Conservation (phyloP, 1,284 basidiomycete genomes). For the Cryptococcus maquisensis region DNA sequence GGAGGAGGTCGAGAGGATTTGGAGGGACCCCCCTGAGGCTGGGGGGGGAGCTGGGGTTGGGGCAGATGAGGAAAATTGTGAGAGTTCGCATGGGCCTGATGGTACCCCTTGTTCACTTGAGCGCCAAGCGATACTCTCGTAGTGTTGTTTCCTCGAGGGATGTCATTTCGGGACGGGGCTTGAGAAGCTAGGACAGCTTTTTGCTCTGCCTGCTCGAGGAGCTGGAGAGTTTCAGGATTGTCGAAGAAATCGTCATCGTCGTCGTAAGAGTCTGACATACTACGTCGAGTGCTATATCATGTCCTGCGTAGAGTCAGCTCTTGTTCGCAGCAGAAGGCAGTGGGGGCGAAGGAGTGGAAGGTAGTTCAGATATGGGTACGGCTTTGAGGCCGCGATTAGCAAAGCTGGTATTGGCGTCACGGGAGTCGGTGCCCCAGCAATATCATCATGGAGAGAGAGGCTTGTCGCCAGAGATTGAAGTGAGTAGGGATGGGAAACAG, state of each 20-base stretch:
- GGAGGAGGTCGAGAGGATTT: too few species aligned
- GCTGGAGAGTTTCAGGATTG: conserved; percentile 27
- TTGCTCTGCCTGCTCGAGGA: conserved; percentile 29
- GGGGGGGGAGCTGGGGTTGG: too few species aligned
- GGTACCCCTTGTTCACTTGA: too few species aligned
- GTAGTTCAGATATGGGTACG: conserved; percentile 8
- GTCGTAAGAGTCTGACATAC: conserved; percentile 36
- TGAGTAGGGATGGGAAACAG: not conserved
- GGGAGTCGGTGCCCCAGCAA: conserved; percentile 17
- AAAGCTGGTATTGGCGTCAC: conserved; percentile 21
- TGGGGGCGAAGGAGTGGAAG: not conserved
- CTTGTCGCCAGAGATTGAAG: not conserved
- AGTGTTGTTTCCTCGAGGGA: too few species aligned
- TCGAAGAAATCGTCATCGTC: conserved; percentile 36
- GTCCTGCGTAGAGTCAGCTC: not conserved
- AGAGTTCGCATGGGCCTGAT: too few species aligned
- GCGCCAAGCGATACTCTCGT: too few species aligned
- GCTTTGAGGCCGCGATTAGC: conserved; percentile 13
- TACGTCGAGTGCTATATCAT: not conserved
- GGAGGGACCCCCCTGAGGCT: too few species aligned
- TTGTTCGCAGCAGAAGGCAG: not conserved
- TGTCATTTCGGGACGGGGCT: not conserved
- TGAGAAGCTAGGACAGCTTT: conserved; percentile 27
- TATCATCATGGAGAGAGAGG: conserved; percentile 10
- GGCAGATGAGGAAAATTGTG: too few species aligned